Conservation (phyloP, 2,329 filamentous ascomycete genomes). For the Diplodia seriata region DNA sequence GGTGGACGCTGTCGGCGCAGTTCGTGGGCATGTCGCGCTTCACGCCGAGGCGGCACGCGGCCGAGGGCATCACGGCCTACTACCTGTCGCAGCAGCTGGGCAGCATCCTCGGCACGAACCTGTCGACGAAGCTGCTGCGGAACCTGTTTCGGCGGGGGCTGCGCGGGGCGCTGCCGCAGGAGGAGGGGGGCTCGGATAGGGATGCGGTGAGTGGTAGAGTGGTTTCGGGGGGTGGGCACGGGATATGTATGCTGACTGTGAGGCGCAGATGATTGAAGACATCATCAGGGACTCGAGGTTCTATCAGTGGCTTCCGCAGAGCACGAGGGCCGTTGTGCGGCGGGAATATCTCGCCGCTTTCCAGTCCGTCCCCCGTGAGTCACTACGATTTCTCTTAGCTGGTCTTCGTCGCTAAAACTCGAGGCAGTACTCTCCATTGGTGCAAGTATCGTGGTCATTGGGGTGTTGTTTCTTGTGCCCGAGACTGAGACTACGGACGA, state of each 20-base stretch:
- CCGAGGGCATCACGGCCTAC: background rate
- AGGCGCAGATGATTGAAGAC: background rate
- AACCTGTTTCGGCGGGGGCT: background rate
- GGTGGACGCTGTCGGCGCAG: background rate
- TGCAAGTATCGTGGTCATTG: background rate
- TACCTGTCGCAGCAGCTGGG: slow-evolving; percentile 1
- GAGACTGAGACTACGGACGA: background rate
- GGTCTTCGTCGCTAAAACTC: background rate
- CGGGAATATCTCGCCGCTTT: background rate
- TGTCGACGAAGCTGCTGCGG: background rate
- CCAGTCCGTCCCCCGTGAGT: background rate
- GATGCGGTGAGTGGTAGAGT: background rate
- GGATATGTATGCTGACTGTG: background rate
- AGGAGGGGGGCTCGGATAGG: background rate
- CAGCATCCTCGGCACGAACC: background rate
- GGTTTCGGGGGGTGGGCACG: no score
- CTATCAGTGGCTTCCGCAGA: background rate
- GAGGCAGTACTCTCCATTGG: background rate
- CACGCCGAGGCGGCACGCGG: background rate
- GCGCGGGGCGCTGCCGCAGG: background rate
- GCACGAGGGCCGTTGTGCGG: background rate
- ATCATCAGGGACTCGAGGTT: slow-evolving; percentile 4
- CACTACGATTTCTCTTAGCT: fast-evolving
- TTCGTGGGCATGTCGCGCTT: background rate
- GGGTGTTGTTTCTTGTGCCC: background rate